Evolutionary conservation across 2,329 filamentous ascomycete genomes (phyloP), one percentile per base, ranked within the genome.

Genomic region (Fusarium begoniae): DNA sequence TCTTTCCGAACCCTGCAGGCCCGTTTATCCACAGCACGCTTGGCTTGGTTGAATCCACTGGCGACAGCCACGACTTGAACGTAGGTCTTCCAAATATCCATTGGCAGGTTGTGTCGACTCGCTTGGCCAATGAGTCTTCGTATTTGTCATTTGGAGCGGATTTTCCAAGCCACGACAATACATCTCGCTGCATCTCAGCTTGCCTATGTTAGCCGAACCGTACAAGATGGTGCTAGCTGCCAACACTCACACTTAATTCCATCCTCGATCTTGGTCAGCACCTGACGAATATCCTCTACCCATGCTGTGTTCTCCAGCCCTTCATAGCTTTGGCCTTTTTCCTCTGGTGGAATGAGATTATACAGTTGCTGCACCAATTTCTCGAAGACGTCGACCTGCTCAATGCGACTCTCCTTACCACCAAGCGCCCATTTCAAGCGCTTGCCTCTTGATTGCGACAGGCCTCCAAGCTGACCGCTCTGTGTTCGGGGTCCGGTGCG

Each of bases 1-100:
- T 83, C 63, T 83, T 83, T 4, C 81, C 81, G 22, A 79, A 82
- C 0, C 81, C 77, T 6, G 75, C 56, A 1, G 66, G 71, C 0
- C 63, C 67, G 2, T 63, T 58, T 1, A 72, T 53, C 69, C 69
- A 72, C 1, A 72, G 35, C 0, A 66, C 8, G 0, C 14, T 26
- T 13, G 30, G 20, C 1, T n/a, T 26, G 0, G 26, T 3, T 13
- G 35, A 1, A 2, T 22, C 11, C 1, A 5, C 10, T 3, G 10
- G n/a, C 0, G 40, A 47, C 0, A 48, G 7, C 66, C 63, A 69
- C 0, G 12, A 15, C 1, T 32, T 20, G 12, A 54, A 61, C 0
- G 8, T 2, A 3, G 28, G 11, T 0, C 43, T 11, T 0, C 50
- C 30, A 0, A 66, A 44, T 1, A 66, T 38, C 63, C 63, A 66